phyloP scores from a whole-genome alignment of 2,329 filamentous ascomycete species.

The Aspergillus fischeri region DNA sequence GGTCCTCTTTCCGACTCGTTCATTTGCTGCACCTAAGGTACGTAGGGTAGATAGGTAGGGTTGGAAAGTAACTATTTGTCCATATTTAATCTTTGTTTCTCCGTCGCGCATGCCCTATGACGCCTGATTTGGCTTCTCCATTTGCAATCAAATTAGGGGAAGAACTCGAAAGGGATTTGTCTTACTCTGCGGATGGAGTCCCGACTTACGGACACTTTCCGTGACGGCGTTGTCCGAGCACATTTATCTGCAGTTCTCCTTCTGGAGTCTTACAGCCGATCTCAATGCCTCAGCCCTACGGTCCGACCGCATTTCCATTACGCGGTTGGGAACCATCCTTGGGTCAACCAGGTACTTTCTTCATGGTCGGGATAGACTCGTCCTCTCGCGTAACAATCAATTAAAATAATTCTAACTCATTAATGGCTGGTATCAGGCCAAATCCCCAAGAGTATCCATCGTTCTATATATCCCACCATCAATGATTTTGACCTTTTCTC shows the following conservation, averaged over 20 bases:
- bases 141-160: not conserved
- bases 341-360: not conserved
- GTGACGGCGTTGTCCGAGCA: not conserved
- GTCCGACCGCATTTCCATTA: not conserved
- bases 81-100: not conserved
- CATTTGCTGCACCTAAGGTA: not conserved
- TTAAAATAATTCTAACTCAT: not conserved
- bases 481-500: not conserved
- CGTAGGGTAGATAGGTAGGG: no score
- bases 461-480: not conserved
- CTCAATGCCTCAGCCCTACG: not conserved
- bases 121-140: not conserved
- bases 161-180: not conserved
- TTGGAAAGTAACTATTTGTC: not conserved
- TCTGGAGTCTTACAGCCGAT: not conserved
- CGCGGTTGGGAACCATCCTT: not conserved
- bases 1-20: conserved; percentile 31
- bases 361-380: not conserved
- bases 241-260: not conserved
- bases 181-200: not conserved
- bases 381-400: not conserved
- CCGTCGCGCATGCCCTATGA: not conserved
- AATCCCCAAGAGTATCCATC: not conserved
- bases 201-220: not conserved
- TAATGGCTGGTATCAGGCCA: not conserved